These are phyloP conservation scores for Lentinus polychrous DNA, from an alignment of 1,284 basidiomycete species.

Conservation along the genomic window DNA sequence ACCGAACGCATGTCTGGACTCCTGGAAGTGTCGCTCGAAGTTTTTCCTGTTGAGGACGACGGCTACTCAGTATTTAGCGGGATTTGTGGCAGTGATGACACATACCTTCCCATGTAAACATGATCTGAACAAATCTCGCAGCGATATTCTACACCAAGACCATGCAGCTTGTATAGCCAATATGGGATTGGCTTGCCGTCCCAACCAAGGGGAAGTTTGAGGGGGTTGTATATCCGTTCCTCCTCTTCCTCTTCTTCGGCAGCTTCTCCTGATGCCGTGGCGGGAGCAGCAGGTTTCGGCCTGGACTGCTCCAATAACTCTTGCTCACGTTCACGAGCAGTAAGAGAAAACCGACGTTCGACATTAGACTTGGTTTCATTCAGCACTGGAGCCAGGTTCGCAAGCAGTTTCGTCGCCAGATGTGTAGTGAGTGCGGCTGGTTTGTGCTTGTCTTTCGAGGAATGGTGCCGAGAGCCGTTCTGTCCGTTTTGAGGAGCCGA, in stretches of 20 bases:
- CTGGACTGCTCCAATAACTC: conserved; percentile 83
- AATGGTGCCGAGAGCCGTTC: too few species aligned
- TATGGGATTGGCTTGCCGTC: conserved; percentile 98
- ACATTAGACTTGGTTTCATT: conserved; percentile 94
- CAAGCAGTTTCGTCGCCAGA: conserved; percentile 64
- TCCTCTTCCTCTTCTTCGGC: conserved; percentile 90
- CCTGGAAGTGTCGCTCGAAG: conserved; percentile 93
- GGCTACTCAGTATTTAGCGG: conserved; percentile 1
- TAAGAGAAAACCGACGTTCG: conserved; percentile 92
- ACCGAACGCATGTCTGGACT: conserved; percentile 95
- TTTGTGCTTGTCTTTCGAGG: conserved; percentile 48
- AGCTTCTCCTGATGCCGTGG: conserved; percentile 35
- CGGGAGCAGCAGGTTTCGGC: conserved; percentile 49
- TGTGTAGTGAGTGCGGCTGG: conserved; percentile 70
- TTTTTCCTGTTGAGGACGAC: conserved; percentile 61
- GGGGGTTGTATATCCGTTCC: conserved; percentile 93
- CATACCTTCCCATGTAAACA: conserved; percentile 88
- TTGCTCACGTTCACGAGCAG: conserved; percentile 92
- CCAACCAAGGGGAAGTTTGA: conserved; percentile 97
- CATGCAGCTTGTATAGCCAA: conserved; percentile 98
- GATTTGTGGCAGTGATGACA: conserved; percentile 4
- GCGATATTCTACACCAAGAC: conserved; percentile 92
- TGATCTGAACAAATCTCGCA: conserved; percentile 98
- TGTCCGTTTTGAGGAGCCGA: too few species aligned
- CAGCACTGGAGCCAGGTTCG: conserved; percentile 56